A percentile compares a stretch with the other conserved stretches of the same genome.
phyloP scores from a whole-genome alignment of 2,329 filamentous ascomycete species.

The Penicillium corylophilum region DNA sequence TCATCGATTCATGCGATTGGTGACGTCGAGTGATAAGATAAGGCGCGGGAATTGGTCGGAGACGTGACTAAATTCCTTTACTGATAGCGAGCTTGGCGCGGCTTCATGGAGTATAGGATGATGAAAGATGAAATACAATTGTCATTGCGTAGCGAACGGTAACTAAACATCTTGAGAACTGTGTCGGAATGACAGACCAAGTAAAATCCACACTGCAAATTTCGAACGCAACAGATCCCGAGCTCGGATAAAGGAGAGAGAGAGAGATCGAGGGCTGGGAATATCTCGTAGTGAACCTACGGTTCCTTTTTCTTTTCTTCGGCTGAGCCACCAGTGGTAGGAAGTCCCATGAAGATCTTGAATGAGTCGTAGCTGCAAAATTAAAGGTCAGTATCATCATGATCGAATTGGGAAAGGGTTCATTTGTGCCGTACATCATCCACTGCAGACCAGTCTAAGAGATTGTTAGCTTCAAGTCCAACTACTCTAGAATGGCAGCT shows the following conservation, averaged over 20 bases:
- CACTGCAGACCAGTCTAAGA: slow-evolving; percentile 74
- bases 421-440: slow-evolving; percentile 72
- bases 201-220: not conserved
- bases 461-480: slow-evolving; percentile 17
- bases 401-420: not conserved
- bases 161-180: not conserved
- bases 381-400: slow-evolving; percentile 22
- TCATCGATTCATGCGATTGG: slow-evolving; percentile 6
- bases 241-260: not conserved
- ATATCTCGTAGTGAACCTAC: slow-evolving; percentile 7
- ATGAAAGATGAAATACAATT: not conserved
- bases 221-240: not conserved
- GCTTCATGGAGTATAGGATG: not conserved
- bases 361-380: slow-evolving; percentile 63
- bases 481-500: not conserved
- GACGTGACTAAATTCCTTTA: slow-evolving; percentile 21
- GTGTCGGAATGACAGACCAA: not conserved
- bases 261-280: not conserved
- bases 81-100: slow-evolving; percentile 27
- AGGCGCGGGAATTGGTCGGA: slow-evolving; percentile 22
- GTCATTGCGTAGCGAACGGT: not conserved
- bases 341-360: slow-evolving; percentile 86
- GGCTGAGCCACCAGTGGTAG: slow-evolving; percentile 70
- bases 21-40: slow-evolving; percentile 33
- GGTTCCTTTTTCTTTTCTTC: slow-evolving; percentile 47